Evolutionary conservation across 2,329 filamentous ascomycete genomes (phyloP).

Genomic region (Paramyrothecium sp.): DNA sequence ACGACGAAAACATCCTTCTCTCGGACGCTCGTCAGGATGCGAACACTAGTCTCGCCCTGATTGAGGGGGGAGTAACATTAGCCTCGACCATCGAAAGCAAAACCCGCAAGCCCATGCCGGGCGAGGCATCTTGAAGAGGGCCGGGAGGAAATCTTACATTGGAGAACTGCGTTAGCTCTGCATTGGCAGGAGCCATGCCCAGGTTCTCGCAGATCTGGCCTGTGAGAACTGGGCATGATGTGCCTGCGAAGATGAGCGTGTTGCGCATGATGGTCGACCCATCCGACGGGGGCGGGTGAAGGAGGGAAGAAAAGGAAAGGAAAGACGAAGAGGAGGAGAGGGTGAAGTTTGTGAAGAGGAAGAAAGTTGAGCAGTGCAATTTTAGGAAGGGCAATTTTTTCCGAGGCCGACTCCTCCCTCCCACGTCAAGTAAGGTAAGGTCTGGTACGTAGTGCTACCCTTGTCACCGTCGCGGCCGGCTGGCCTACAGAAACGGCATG

Average conservation of each 20-base stretch:
- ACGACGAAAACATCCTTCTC: conserved; percentile 99
- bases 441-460: too few species aligned
- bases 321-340: conserved; percentile 13
- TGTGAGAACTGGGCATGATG: conserved; percentile 64
- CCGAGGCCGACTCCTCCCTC: conserved; percentile 8
- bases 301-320: conserved; percentile 13
- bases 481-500: not conserved
- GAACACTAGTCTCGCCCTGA: conserved; percentile 68
- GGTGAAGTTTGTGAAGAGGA: conserved; percentile 7
- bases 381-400: conserved; percentile 22
- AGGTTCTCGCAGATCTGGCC: conserved; percentile 67
- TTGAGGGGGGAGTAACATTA: conserved; percentile 17
- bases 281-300: conserved; percentile 19
- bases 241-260: conserved; percentile 67
- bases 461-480: too few species aligned
- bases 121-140: conserved; percentile 9
- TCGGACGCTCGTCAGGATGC: conserved; percentile 73
- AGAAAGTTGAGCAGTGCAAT: conserved; percentile 16
- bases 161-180: conserved; percentile 68
- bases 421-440: too few species aligned
- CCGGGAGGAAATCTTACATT: conserved; percentile 51
- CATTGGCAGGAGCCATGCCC: conserved; percentile 62
- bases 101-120: not conserved
- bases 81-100: not conserved
- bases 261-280: conserved; percentile 53